phyloP scores from a whole-genome alignment of 148 eudicot species.

The Fagopyrum homotropicum region DNA sequence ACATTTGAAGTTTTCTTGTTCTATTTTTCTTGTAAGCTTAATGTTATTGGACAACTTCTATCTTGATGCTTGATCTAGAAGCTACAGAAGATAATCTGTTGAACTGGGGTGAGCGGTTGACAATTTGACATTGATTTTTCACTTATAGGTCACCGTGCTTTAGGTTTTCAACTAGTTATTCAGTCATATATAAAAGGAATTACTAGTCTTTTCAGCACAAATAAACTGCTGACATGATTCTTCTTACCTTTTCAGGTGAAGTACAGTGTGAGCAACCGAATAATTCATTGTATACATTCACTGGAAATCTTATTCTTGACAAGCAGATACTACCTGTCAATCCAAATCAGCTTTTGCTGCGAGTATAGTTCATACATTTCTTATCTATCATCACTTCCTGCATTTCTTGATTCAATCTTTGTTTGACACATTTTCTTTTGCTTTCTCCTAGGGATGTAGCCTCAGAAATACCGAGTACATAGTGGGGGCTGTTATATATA shows the following conservation, averaged over 20 bases:
- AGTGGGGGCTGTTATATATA: constrained; percentile 75
- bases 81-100: background rate
- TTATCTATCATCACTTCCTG: background rate
- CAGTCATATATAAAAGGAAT: background rate
- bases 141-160: background rate
- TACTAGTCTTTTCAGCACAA: background rate
- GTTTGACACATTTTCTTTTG: constrained; percentile 22
- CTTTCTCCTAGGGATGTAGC: constrained; percentile 70
- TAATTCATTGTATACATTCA: constrained; percentile 92
- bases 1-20: background rate
- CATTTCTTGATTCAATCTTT: background rate
- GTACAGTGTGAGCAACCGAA: constrained; percentile 96
- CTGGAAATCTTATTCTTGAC: constrained; percentile 83
- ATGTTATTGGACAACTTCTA: background rate
- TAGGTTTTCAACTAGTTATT: background rate
- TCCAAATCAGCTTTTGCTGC: constrained; percentile 87
- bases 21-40: background rate
- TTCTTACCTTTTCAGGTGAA: constrained; percentile 54
- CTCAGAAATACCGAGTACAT: constrained; percentile 85
- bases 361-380: constrained; percentile 42
- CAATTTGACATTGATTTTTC: background rate
- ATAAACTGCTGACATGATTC: background rate
- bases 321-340: constrained; percentile 82
- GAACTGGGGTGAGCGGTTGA: background rate
- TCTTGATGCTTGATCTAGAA: background rate